Evolutionary conservation across 345 rosid species (phyloP).

Genomic region (Theobroma cacao): DNA sequence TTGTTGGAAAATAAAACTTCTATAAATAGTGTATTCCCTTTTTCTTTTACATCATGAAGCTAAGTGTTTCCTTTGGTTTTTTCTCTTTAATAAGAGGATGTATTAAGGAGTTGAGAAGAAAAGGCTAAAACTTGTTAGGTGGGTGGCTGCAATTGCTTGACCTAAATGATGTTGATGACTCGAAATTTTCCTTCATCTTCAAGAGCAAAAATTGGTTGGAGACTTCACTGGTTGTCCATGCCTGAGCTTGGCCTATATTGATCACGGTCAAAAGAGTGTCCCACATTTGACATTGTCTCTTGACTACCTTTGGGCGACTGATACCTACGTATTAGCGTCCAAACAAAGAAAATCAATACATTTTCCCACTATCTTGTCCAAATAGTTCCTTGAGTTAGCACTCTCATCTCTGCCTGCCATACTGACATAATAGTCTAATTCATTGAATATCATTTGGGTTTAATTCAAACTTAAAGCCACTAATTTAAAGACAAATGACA

Average conservation of each 20-base stretch:
- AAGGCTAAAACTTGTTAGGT: too few relatives aligned
- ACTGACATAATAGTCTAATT: background rate
- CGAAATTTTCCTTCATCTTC: background rate
- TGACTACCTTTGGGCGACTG: background rate
- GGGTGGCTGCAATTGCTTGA: too few relatives aligned
- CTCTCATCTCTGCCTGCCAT: background rate
- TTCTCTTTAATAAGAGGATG: too few relatives aligned
- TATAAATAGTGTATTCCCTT: background rate
- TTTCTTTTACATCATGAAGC: background rate
- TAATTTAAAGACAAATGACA: background rate
- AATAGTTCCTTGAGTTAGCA: background rate
- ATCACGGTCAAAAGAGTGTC: background rate
- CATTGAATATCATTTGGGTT: background rate
- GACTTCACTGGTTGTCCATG: background rate
- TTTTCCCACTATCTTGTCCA: background rate
- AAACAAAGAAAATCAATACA: background rate
- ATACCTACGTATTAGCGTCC: background rate
- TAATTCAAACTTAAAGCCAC: background rate
- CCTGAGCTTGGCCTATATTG: background rate
- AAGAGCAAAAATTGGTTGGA: background rate
- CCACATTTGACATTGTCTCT: background rate
- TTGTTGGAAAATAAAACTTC: background rate
- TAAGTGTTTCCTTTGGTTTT: too few relatives aligned
- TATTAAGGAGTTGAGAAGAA: too few relatives aligned
- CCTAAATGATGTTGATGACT: background rate